Conservation (phyloP, 2,329 filamentous ascomycete genomes). For the Sarocladium brachiariae region DNA sequence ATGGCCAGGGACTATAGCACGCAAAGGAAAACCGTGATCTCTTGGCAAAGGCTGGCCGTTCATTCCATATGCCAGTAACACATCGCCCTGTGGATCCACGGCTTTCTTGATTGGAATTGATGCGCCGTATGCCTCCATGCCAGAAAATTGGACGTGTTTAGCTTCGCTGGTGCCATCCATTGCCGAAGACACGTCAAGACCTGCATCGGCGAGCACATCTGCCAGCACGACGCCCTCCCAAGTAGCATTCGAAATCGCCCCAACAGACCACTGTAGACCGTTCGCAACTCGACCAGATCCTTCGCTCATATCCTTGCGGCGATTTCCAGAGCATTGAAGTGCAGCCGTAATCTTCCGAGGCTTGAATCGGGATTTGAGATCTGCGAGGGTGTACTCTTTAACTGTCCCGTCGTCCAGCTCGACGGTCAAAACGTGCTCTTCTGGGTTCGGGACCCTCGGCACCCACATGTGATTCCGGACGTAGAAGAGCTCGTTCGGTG, state of each 20-base stretch:
- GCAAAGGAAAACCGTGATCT: constrained; percentile 60
- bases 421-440: constrained; percentile 41
- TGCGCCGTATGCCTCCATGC: constrained; percentile 53
- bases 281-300: constrained; percentile 39
- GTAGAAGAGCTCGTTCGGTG: constrained; percentile 50
- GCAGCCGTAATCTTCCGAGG: constrained; percentile 45
- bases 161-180: constrained; percentile 29
- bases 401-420: constrained; percentile 49
- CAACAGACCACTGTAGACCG: constrained; percentile 52
- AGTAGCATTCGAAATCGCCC: constrained; percentile 53
- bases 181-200: constrained; percentile 35
- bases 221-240: constrained; percentile 51
- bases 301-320: constrained; percentile 51
- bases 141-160: constrained; percentile 51
- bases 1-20: constrained; percentile 56
- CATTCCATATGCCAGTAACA: constrained; percentile 61
- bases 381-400: constrained; percentile 44
- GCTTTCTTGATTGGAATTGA: constrained; percentile 55
- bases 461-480: constrained; percentile 61
- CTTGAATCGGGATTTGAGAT: constrained; percentile 46
- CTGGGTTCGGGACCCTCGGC: constrained; percentile 35
- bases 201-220: constrained; percentile 50
- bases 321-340: constrained; percentile 55
- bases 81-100: constrained; percentile 54
- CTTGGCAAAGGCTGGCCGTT: constrained; percentile 55